Evolutionary conservation across 2,329 filamentous ascomycete species (phyloP).

Genomic region (Aspergillus sp.): DNA sequence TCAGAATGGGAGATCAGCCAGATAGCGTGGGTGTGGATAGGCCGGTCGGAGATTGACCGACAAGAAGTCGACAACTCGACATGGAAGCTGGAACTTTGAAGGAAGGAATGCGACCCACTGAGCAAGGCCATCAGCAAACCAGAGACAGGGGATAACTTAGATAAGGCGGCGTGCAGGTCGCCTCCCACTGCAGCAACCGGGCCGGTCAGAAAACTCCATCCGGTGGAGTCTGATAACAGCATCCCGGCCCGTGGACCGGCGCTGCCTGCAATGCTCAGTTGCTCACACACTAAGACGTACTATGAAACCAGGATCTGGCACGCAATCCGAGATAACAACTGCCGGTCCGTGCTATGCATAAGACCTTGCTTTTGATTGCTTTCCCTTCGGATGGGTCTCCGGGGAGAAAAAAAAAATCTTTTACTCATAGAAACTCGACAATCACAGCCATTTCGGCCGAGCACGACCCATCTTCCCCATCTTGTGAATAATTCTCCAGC

Average conservation of each 20-base stretch:
- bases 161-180: neutral
- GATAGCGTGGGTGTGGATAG: too few species aligned
- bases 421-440: neutral
- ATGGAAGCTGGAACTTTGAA: too few species aligned
- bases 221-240: neutral
- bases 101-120: neutral
- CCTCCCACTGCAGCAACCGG: neutral
- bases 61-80: too few species aligned
- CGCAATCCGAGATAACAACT: neutral
- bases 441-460: neutral
- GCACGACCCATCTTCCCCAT: neutral
- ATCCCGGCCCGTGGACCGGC: conserved; percentile 10
- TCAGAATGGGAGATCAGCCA: too few species aligned
- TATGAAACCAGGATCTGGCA: neutral
- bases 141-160: neutral
- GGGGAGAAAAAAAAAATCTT: neutral
- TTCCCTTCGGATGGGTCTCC: neutral
- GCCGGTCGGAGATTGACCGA: too few species aligned
- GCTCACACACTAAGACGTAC: neutral
- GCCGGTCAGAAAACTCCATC: conserved; percentile 3
- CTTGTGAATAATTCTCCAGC: neutral
- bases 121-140: neutral
- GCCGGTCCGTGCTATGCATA: neutral
- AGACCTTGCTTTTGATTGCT: neutral
- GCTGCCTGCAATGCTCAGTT: neutral